These are phyloP conservation scores for Coccinonectria pachysandricola DNA, from an alignment of 2,329 filamentous ascomycete species.

Conservation along the genomic window DNA sequence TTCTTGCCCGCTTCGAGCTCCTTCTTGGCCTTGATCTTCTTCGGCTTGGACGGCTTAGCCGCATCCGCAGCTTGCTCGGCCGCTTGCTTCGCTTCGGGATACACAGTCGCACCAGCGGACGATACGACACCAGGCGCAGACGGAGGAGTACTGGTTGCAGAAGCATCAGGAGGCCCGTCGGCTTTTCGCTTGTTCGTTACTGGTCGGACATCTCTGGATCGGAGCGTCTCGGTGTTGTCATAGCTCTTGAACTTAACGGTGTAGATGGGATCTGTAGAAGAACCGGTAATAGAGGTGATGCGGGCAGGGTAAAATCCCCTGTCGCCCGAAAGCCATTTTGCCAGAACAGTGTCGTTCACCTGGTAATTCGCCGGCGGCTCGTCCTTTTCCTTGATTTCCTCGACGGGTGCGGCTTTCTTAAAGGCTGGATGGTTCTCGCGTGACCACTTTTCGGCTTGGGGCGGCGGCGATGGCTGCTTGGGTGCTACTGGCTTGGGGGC, in stretches of 20 bases:
- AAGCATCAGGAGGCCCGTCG: constrained; percentile 54
- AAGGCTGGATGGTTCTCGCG: constrained; percentile 72
- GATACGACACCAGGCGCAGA: constrained; percentile 35
- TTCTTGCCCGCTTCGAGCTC: constrained; percentile 83
- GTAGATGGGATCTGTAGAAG: constrained; percentile 82
- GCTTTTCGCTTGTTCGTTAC: constrained; percentile 76
- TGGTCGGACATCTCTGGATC: constrained; percentile 74
- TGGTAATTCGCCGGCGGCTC: constrained; percentile 51
- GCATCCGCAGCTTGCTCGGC: constrained; percentile 55
- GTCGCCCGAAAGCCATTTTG: constrained; percentile 85
- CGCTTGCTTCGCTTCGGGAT: constrained; percentile 51
- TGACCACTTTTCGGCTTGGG: constrained; percentile 64
- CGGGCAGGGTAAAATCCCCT: constrained; percentile 83
- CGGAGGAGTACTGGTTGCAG: constrained; percentile 29
- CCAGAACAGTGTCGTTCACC: constrained; percentile 82
- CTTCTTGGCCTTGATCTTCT: constrained; percentile 85
- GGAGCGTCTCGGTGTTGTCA: constrained; percentile 70
- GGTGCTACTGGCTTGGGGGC: constrained; percentile 35
- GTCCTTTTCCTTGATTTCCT: constrained; percentile 47
- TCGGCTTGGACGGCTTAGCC: constrained; percentile 64
- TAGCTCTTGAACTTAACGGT: constrained; percentile 94
- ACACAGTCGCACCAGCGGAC: constrained; percentile 47
- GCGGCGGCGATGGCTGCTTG: constrained; percentile 36
- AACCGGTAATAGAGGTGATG: constrained; percentile 90
- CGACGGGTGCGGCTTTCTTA: constrained; percentile 40